These are phyloP conservation scores for Euphorbia lathyris DNA, from an alignment of 345 rosid genomes.

Conservation along the genomic window DNA sequence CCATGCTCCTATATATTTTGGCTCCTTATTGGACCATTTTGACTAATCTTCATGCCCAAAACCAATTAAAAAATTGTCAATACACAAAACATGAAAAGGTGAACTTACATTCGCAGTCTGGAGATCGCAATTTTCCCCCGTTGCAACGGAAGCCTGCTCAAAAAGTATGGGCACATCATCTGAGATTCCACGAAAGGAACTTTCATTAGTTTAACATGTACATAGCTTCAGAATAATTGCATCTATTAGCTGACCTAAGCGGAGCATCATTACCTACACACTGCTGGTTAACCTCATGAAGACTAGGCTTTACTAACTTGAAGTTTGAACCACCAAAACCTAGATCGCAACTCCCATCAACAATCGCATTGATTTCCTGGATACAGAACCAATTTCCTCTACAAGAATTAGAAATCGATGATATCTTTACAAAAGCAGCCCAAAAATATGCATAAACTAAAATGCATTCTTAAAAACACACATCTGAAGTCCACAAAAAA, in stretches of 20 bases:
- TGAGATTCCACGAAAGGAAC: slow-evolving; percentile 25
- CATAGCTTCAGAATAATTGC: neutral
- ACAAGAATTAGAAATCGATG: neutral
- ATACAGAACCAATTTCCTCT: neutral
- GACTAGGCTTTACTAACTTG: slow-evolving; percentile 37
- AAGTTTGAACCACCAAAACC: slow-evolving; percentile 34
- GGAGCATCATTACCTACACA: slow-evolving; percentile 35
- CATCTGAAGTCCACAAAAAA: neutral
- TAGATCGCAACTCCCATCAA: slow-evolving; percentile 30
- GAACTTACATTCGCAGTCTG: slow-evolving; percentile 43
- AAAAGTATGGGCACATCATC: slow-evolving; percentile 58
- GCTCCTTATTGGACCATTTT: too few species aligned
- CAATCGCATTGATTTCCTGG: slow-evolving; percentile 5
- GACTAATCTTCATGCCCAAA: too few species aligned
- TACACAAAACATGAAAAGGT: neutral
- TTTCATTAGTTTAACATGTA: slow-evolving; percentile 4
- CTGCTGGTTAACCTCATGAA: slow-evolving; percentile 32
- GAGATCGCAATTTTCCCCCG: slow-evolving; percentile 37
- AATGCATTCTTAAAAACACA: neutral
- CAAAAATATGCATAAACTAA: neutral
- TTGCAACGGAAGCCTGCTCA: slow-evolving; percentile 46
- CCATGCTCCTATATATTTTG: neutral
- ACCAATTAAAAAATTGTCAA: neutral
- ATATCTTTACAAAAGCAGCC: neutral
- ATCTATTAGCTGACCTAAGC: slow-evolving; percentile 1